Percentiles rank a stretch among this genome's conserved stretches.
These are phyloP conservation scores for Reutealis trisperma DNA, from an alignment of 345 rosid genomes.

Conservation along the genomic window DNA sequence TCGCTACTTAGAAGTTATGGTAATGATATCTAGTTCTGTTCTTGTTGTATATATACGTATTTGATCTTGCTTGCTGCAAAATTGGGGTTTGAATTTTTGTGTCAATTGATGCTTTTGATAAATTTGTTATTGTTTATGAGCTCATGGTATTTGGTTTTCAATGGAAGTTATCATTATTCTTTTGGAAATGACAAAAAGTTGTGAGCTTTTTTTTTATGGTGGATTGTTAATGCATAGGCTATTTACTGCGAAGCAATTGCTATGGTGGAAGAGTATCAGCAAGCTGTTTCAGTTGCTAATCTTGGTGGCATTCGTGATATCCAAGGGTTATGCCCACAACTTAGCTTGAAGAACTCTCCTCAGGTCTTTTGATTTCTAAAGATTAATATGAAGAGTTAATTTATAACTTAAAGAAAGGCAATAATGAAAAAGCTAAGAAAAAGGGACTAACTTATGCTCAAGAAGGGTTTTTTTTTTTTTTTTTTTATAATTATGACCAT, in stretches of 20 bases:
- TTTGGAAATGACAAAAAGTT: neutral
- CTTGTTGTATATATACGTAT: neutral
- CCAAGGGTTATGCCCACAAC: constrained; percentile 63
- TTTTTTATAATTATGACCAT: neutral
- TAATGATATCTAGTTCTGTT: constrained; percentile 22
- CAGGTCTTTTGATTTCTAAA: constrained; percentile 17
- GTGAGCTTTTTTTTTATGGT: neutral
- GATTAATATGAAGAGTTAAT: neutral
- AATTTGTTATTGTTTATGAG: neutral
- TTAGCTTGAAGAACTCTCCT: constrained; percentile 72
- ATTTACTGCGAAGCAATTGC: constrained; percentile 82
- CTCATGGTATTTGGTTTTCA: neutral
- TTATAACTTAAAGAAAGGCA: neutral
- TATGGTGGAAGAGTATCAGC: constrained; percentile 96
- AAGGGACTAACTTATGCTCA: neutral
- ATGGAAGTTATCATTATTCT: too few relatives aligned
- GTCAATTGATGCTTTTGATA: neutral
- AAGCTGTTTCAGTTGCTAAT: constrained; percentile 68
- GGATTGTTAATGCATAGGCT: constrained; percentile 44
- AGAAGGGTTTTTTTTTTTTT: neutral
- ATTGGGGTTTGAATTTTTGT: constrained; percentile 11
- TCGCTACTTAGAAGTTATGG: constrained; percentile 95
- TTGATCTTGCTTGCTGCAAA: neutral
- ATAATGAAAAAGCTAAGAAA: neutral
- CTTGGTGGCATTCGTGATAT: constrained; percentile 79